A percentile compares a stretch with the other conserved stretches of the same genome.
phyloP scores from a whole-genome alignment of 108 stramenopile genomes.

The Cyclostephanos invisitatus region DNA sequence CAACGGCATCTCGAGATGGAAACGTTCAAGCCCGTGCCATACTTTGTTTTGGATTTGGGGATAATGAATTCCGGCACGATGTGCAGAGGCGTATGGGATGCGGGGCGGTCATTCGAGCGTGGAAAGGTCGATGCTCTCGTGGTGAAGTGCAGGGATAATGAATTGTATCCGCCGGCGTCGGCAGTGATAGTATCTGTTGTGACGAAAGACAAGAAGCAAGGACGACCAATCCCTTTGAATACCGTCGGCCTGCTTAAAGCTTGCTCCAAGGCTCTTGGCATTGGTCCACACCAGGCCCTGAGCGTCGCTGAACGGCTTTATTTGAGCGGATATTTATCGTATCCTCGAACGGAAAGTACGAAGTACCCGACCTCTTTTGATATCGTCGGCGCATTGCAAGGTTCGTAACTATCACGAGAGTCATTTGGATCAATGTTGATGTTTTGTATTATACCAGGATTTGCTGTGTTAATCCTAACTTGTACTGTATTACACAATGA shows the following conservation, averaged over 20 bases:
- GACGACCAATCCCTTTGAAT: constrained; percentile 79
- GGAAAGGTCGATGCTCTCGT: constrained; percentile 63
- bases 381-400: constrained; percentile 71
- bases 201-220: constrained; percentile 84
- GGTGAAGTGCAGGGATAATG: constrained; percentile 53
- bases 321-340: constrained; percentile 84
- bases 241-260: constrained; percentile 82
- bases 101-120: constrained; percentile 74
- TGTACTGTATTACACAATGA: too few species aligned
- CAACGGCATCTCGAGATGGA: constrained; percentile 92
- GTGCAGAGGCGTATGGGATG: constrained; percentile 70
- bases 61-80: constrained; percentile 75
- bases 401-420: too few species aligned
- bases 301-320: constrained; percentile 79
- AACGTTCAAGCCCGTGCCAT: constrained; percentile 92
- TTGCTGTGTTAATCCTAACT: too few species aligned
- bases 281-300: constrained; percentile 83
- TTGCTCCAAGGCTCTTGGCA: constrained; percentile 81
- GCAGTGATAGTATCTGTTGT: constrained; percentile 68
- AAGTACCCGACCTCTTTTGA: constrained; percentile 86
- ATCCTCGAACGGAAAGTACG: constrained; percentile 84
- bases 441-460: too few species aligned
- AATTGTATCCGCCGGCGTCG: constrained; percentile 24
- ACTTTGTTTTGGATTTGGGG: constrained; percentile 80
- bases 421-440: too few species aligned